phyloP scores from a whole-genome alignment of 108 stramenopile species.

The Schizochytrium sp. region DNA sequence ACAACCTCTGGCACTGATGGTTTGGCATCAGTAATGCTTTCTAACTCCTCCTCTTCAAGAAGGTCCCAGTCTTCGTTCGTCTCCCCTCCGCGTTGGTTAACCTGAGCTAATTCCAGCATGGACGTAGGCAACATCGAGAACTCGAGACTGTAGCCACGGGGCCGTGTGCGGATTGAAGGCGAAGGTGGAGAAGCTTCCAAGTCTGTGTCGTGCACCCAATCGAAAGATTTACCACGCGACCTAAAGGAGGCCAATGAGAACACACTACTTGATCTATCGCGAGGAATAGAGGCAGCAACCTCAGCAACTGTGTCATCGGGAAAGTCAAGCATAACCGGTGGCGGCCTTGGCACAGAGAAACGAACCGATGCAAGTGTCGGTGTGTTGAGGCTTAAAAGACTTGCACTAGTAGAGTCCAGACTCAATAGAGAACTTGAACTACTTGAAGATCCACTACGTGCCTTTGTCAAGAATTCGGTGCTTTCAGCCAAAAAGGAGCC shows the following conservation, averaged over 20 bases:
- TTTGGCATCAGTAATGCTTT: neutral
- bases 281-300: neutral
- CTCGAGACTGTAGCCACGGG: constrained; percentile 42
- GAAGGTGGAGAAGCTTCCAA: neutral
- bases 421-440: neutral
- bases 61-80: constrained; percentile 23
- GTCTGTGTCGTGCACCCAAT: constrained; percentile 14
- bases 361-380: neutral
- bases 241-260: neutral
- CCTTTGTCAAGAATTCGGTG: neutral
- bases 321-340: neutral
- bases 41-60: constrained; percentile 22
- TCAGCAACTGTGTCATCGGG: constrained; percentile 23
- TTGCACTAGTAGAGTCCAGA: neutral
- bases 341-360: neutral
- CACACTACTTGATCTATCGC: neutral
- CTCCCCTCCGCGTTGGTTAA: neutral
- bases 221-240: constrained; percentile 14
- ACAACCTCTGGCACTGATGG: neutral
- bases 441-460: neutral
- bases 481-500: too few relatives aligned
- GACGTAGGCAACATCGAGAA: constrained; percentile 48
- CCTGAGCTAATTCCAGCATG: neutral
- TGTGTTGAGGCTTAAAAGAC: neutral
- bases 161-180: neutral